phyloP scores from a whole-genome alignment of 2,329 filamentous ascomycete genomes.

The Parastagonospora avenae region DNA sequence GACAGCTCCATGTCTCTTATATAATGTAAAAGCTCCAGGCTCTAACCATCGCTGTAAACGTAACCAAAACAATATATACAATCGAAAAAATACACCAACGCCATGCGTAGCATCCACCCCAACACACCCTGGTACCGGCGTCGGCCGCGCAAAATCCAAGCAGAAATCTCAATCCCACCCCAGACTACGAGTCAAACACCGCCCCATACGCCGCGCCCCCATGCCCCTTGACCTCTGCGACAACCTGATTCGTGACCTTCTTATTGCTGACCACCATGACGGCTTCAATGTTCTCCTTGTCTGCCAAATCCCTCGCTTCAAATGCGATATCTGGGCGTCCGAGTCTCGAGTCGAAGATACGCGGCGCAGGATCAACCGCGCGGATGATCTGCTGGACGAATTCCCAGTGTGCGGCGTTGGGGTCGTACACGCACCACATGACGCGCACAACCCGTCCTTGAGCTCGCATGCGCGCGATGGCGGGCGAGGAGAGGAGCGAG shows the following conservation, averaged over 20 bases:
- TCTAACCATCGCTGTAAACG: too few relatives aligned
- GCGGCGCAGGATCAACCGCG: conserved; percentile 13
- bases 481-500: conserved; percentile 17
- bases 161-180: background rate
- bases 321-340: conserved; percentile 18
- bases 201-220: conserved; percentile 26
- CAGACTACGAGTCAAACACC: conserved; percentile 27
- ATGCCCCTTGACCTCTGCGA: conserved; percentile 11
- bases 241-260: conserved; percentile 18
- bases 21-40: too few relatives aligned
- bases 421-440: conserved; percentile 23
- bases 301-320: conserved; percentile 11
- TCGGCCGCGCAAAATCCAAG: too few relatives aligned
- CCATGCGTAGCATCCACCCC: background rate
- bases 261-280: conserved; percentile 29
- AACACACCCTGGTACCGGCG: too few relatives aligned
- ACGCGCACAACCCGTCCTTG: conserved; percentile 11
- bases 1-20: too few relatives aligned
- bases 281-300: conserved; percentile 11
- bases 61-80: too few relatives aligned
- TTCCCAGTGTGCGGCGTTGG: conserved; percentile 16
- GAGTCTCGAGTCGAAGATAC: conserved; percentile 16
- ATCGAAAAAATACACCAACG: background rate
- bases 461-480: conserved; percentile 8
- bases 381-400: conserved; percentile 18